These are phyloP conservation scores for Apophysomyces elegans DNA, from an alignment of 371 early-diverging fungal genomes.

Conservation along the genomic window DNA sequence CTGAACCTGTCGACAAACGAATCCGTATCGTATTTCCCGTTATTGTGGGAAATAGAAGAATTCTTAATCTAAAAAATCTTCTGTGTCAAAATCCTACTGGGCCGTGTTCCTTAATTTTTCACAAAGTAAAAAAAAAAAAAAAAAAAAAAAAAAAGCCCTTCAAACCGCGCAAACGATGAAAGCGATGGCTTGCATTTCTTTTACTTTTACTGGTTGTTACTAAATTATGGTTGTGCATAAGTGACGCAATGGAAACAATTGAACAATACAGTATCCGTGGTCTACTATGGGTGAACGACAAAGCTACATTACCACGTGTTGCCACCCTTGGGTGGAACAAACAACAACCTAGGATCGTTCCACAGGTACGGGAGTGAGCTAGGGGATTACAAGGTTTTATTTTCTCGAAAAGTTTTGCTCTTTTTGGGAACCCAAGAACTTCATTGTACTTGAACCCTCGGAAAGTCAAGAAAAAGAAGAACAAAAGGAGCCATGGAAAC, in stretches of 20 bases:
- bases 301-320: slow-evolving; percentile 4
- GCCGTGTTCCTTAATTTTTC: no score
- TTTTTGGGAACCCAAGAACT: neutral
- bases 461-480: neutral
- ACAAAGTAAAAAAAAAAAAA: no score
- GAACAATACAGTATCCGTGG: neutral
- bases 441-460: neutral
- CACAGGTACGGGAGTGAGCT: neutral
- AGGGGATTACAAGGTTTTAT: slow-evolving; percentile 4
- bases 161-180: no score
- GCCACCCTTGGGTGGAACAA: slow-evolving; percentile 1
- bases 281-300: neutral
- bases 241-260: neutral
- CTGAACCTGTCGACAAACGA: no score
- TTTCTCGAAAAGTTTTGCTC: neutral
- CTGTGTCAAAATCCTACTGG: no score
- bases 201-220: no score
- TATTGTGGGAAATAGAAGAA: no score
- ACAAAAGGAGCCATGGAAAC: neutral
- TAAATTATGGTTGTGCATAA: neutral
- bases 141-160: no score
- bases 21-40: no score
- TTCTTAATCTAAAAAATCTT: no score
- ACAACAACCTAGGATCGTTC: neutral
- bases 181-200: no score